phyloP scores from a whole-genome alignment of 208 protist species.

The Entamoeba moshkovskii region DNA sequence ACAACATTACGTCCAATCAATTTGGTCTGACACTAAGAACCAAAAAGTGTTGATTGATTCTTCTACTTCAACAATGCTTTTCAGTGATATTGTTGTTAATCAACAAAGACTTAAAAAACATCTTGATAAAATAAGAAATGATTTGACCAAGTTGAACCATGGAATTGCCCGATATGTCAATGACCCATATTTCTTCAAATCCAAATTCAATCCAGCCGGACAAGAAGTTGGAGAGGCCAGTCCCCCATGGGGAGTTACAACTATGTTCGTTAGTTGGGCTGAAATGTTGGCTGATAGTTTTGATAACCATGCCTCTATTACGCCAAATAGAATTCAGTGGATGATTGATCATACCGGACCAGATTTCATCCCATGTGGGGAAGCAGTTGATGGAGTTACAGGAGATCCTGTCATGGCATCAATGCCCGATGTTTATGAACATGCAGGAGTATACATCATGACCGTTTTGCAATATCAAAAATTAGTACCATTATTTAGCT shows the following conservation, averaged over 20 bases:
- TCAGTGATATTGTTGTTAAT: background rate
- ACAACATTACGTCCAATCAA: background rate
- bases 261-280: conserved; percentile 5
- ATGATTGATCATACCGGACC: conserved; percentile 6
- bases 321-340: conserved; percentile 3
- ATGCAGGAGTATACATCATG: background rate
- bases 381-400: conserved; percentile 13
- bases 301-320: background rate
- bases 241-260: conserved; percentile 15
- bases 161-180: conserved; percentile 11
- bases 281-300: background rate
- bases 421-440: conserved; percentile 22
- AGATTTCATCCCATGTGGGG: conserved; percentile 16
- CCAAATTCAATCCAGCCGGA: conserved; percentile 8
- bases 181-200: conserved; percentile 17
- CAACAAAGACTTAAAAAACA: background rate
- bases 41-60: conserved; percentile 9
- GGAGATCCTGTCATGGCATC: conserved; percentile 11
- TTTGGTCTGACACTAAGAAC: background rate
- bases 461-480: background rate
- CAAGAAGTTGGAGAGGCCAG: background rate
- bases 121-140: background rate
- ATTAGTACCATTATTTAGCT: background rate
- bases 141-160: background rate
- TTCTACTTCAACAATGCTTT: conserved; percentile 14